Conservation (phyloP, 768 basidiomycete species). For the Cyathus striatus region DNA sequence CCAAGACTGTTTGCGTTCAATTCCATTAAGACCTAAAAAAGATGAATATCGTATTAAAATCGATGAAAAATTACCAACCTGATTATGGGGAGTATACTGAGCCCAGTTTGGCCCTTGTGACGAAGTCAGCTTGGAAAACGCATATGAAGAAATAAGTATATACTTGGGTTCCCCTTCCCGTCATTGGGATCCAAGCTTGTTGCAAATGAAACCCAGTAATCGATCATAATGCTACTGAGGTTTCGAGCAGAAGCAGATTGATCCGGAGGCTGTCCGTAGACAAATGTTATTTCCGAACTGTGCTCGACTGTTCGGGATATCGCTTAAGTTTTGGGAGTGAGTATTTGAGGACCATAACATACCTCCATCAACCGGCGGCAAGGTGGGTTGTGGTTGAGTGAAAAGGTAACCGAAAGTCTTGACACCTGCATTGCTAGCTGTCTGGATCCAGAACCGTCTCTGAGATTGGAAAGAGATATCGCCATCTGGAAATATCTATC, state of each 20-base stretch:
- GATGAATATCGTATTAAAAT: neutral
- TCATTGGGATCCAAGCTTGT: conserved; percentile 35
- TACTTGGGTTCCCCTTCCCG: conserved; percentile 22
- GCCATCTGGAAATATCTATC: conserved; percentile 15
- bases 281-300: conserved; percentile 25
- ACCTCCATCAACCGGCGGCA: conserved; percentile 24
- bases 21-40: conserved; percentile 24
- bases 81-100: conserved; percentile 17
- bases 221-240: conserved; percentile 30
- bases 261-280: conserved; percentile 25
- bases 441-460: conserved; percentile 32
- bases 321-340: too few species aligned
- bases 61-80: conserved; percentile 7
- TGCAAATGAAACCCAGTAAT: conserved; percentile 39
- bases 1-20: conserved; percentile 28
- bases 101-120: conserved; percentile 21
- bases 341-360: too few species aligned
- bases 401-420: conserved; percentile 38
- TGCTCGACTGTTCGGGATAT: conserved; percentile 23
- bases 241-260: conserved; percentile 12
- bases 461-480: conserved; percentile 34
- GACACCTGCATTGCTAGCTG: conserved; percentile 29
- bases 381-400: conserved; percentile 27
- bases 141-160: conserved; percentile 4
- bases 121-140: neutral